Percentiles rank a stretch among this genome's conserved stretches.
phyloP scores from a whole-genome alignment of 306 rosid species.

The Casuarina equisetifolia region DNA sequence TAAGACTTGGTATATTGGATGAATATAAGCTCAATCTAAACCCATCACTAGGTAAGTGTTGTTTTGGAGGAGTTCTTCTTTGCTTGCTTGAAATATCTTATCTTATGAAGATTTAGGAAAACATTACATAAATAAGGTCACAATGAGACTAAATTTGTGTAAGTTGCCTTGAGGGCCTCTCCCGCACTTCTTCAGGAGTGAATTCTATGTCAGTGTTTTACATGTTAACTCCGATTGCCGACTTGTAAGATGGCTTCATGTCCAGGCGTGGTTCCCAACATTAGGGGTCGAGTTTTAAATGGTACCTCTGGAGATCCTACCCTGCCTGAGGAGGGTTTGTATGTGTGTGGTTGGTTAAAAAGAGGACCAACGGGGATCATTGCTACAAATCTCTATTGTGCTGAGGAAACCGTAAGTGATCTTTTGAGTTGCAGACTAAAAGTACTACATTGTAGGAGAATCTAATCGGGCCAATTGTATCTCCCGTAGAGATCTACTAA shows the following conservation, averaged over 20 bases:
- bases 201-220: background rate
- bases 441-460: background rate
- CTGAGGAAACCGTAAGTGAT: constrained; percentile 81
- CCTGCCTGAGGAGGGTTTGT: constrained; percentile 68
- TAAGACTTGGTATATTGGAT: background rate
- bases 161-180: background rate
- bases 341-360: constrained; percentile 95
- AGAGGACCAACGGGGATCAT: constrained; percentile 98
- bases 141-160: background rate
- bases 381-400: constrained; percentile 84
- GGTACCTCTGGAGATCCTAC: constrained; percentile 42
- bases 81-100: background rate
- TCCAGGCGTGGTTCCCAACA: constrained; percentile 84
- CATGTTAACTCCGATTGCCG: background rate
- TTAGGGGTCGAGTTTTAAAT: constrained; percentile 67
- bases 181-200: background rate
- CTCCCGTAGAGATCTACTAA: background rate
- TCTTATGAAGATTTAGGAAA: background rate
- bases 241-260: constrained; percentile 24
- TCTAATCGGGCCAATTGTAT: background rate
- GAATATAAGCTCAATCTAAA: background rate
- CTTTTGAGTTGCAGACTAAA: constrained; percentile 1
- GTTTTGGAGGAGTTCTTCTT: background rate
- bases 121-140: background rate
- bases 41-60: background rate